Conservation (phyloP, 306 rosid species). For the Prunus davidiana region DNA sequence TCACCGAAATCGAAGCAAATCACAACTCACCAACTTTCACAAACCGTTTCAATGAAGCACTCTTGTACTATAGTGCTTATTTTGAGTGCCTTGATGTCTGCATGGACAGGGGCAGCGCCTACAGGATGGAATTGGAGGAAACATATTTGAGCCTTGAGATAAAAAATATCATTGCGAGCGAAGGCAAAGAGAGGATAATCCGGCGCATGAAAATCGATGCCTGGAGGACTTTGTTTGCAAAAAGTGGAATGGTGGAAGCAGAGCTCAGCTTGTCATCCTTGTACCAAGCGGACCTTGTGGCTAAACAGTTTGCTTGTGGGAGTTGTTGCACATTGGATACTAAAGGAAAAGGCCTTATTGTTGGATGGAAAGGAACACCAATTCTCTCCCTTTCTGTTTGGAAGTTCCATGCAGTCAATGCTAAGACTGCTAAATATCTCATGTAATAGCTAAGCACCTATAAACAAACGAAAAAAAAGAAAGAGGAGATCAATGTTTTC, state of each 20-base stretch:
- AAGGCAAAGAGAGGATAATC: constrained; percentile 46
- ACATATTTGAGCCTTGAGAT: constrained; percentile 31
- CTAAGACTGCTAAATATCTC: background rate
- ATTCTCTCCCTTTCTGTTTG: constrained; percentile 53
- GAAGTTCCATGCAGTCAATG: constrained; percentile 35
- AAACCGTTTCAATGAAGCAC: constrained; percentile 53
- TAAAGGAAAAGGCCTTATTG: constrained; percentile 35
- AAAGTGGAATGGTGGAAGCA: constrained; percentile 55
- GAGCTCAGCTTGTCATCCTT: constrained; percentile 45
- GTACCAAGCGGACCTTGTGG: constrained; percentile 51
- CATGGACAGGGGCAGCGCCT: constrained; percentile 37
- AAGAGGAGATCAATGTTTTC: background rate
- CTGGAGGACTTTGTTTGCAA: constrained; percentile 51
- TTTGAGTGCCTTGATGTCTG: constrained; percentile 48
- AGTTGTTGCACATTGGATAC: constrained; percentile 34
- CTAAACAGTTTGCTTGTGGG: constrained; percentile 39
- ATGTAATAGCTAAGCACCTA: background rate
- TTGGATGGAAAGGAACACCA: constrained; percentile 72
- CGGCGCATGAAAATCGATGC: constrained; percentile 51
- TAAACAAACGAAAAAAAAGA: background rate
- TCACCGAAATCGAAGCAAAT: constrained; percentile 51
- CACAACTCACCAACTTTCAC: constrained; percentile 50
- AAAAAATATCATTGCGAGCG: constrained; percentile 40
- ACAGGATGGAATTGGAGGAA: constrained; percentile 34
- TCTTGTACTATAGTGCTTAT: constrained; percentile 45